Evolutionary conservation across 1,139 yeast genomes (phyloP), one percentile per base, ranked within the genome.

Genomic region (Barnettozyma hawaiiensis): DNA sequence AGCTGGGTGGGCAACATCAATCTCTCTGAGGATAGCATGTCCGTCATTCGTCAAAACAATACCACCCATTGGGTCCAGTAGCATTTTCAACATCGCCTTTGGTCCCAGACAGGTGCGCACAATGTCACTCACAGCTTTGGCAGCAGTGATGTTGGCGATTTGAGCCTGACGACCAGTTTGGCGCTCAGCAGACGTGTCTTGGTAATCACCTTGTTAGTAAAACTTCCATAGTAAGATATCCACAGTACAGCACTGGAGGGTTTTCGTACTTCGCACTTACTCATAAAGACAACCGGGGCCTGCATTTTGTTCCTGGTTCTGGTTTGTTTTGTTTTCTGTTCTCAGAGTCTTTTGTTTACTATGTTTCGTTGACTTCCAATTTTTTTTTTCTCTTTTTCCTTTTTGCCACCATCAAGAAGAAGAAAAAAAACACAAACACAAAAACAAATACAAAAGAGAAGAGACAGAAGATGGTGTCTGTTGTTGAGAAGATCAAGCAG

Each of bases 101-200:
- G 99, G 99, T n/a, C 99, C 99, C 47, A 92, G 74, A 73, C 98
- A 94, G 24, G 98, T 92, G 64, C 98, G 77, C 57, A 94, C 89
- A 59, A 94, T 90, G 64, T 92, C 97, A 1, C 97, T 95, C 38
- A 90, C 97, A 42, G 98, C 97, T 64, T 94, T 94, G 23, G 99
- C 99, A 2, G 99, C 98, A 8, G 97, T 87, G 66, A 94, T 92
- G 61, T 94, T 94, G 49, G 96, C 86, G 47, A 86, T 75, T 68
- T 94, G 99, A 3, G 99, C 98, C 65, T 90, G 92, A 56, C 97
- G 89, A 39, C 98, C 98, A 33, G 90, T 81, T 61, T 94, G 96
- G 63, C 98, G 83, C 64, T 89, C 95, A 50, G 90, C 84, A 44
- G 87, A 79, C 37, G 97, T 85, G 69, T 89, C 54, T 52, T 22